Conservation (phyloP, 148 eudicot genomes). For the Vaccinium darrowii region DNA sequence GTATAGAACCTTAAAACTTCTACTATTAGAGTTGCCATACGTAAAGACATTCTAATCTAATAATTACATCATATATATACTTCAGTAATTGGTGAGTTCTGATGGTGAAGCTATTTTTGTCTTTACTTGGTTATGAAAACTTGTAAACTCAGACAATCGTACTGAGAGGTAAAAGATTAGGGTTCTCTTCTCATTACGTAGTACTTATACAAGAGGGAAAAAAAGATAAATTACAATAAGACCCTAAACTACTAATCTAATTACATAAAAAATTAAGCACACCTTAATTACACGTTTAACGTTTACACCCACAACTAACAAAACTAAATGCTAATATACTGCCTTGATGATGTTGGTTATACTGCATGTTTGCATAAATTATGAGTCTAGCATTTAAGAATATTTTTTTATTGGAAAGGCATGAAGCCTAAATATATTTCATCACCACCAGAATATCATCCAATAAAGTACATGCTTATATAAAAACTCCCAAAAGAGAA, state of each 20-base stretch:
- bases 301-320: too few relatives aligned
- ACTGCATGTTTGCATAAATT: not conserved
- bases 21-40: not conserved
- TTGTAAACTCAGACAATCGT: too few relatives aligned
- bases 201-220: too few relatives aligned
- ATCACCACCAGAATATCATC: not conserved
- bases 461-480: too few relatives aligned
- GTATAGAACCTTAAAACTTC: not conserved
- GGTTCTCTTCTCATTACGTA: too few relatives aligned
- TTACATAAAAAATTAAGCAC: too few relatives aligned
- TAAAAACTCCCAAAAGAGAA: not conserved
- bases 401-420: not conserved
- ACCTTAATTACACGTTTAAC: too few relatives aligned
- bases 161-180: too few relatives aligned
- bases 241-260: too few relatives aligned
- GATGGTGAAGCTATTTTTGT: not conserved
- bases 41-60: not conserved
- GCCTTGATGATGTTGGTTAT: not conserved
- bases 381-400: not conserved
- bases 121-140: not conserved
- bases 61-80: not conserved
- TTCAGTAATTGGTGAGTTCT: not conserved
- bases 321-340: not conserved
- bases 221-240: too few relatives aligned
- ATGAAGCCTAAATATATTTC: not conserved